These are phyloP conservation scores for Wickerhamiella sorbophila DNA, from an alignment of 805 yeast species.

Conservation along the genomic window DNA sequence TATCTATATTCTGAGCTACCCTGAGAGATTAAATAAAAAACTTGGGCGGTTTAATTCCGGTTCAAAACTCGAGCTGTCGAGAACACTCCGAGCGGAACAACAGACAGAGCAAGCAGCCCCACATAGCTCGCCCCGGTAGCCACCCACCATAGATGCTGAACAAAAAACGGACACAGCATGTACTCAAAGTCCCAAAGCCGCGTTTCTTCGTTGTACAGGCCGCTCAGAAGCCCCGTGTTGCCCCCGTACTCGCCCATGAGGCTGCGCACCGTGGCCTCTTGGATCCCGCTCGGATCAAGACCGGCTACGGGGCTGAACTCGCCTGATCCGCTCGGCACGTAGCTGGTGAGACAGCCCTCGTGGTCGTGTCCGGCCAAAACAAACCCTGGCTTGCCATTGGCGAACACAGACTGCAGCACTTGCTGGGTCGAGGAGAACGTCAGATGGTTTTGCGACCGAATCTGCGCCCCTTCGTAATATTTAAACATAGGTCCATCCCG, in stretches of 20 bases:
- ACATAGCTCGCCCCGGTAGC: constrained; percentile 41
- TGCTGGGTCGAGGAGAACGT: constrained; percentile 49
- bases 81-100: constrained; percentile 1
- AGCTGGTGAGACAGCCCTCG: constrained; percentile 72
- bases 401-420: constrained; percentile 60
- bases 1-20: too few species aligned
- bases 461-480: constrained; percentile 32
- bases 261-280: constrained; percentile 75
- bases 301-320: constrained; percentile 15
- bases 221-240: constrained; percentile 72
- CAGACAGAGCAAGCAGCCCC: constrained; percentile 24
- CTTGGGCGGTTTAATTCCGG: too few species aligned
- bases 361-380: constrained; percentile 93
- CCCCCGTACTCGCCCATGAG: constrained; percentile 97
- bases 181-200: constrained; percentile 53
- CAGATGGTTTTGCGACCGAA: constrained; percentile 65
- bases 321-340: constrained; percentile 19
- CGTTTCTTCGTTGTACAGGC: constrained; percentile 36
- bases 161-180: constrained; percentile 61
- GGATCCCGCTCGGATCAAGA: constrained; percentile 27
- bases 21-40: too few species aligned
- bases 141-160: constrained; percentile 96
- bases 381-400: constrained; percentile 47
- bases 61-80: not conserved
- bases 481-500: constrained; percentile 68